Evolutionary conservation across 176 grass and related monocot species (phyloP).

Genomic region (Raddia guianensis): DNA sequence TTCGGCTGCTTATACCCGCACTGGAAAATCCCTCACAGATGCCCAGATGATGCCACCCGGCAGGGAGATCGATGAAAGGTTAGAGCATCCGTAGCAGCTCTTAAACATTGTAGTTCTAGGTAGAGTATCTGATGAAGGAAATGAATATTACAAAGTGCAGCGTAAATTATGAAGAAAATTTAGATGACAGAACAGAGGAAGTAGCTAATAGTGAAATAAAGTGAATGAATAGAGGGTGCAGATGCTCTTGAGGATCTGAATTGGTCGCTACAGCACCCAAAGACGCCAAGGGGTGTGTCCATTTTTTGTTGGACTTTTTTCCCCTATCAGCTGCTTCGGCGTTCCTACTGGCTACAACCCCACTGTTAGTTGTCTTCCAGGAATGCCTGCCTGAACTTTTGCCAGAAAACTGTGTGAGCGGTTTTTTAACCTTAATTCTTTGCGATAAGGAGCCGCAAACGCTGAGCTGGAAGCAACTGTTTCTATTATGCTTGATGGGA

Average conservation of each 20-base stretch:
- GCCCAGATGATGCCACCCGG: background rate
- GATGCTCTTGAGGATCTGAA: background rate
- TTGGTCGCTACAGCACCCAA: background rate
- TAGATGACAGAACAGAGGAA: too few species aligned
- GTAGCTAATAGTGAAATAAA: too few species aligned
- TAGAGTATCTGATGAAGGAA: background rate
- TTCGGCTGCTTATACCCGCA: too few species aligned
- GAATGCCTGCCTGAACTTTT: background rate
- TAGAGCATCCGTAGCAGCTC: too few species aligned
- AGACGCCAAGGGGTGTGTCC: background rate
- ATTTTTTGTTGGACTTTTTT: background rate
- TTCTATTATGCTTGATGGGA: background rate
- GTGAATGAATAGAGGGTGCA: too few species aligned
- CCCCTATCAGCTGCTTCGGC: background rate
- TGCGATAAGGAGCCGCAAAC: background rate
- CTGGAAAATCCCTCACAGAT: background rate
- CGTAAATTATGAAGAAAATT: too few species aligned
- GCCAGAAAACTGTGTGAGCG: background rate
- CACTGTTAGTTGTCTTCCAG: background rate
- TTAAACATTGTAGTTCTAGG: background rate
- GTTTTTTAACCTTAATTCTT: background rate
- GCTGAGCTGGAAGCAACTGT: conserved; percentile 28
- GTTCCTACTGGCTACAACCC: background rate
- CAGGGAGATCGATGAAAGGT: background rate
- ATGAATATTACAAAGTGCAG: too few species aligned